Conservation (phyloP, 768 basidiomycete species). For the Auriscalpium vulgare region DNA sequence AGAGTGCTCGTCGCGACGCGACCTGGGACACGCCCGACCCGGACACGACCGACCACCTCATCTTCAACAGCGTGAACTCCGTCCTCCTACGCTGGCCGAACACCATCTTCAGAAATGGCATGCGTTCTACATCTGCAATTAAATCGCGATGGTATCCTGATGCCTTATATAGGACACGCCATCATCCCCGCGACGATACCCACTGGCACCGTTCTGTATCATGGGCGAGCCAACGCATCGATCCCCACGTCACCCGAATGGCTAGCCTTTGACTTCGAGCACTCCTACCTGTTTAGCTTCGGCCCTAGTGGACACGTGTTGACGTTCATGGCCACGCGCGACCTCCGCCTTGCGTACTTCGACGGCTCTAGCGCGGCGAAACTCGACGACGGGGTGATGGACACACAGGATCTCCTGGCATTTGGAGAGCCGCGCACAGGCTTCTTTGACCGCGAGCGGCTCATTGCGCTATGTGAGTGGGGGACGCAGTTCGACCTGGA, state of each 20-base stretch:
- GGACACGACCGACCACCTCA: slow-evolving; percentile 21
- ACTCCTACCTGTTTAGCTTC: slow-evolving; percentile 31
- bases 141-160: background rate
- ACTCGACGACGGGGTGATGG: background rate
- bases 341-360: slow-evolving; percentile 27
- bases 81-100: slow-evolving; percentile 32
- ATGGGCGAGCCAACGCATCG: slow-evolving; percentile 16
- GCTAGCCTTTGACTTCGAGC: slow-evolving; percentile 29
- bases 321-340: slow-evolving; percentile 17
- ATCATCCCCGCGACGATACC: slow-evolving; percentile 28
- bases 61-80: slow-evolving; percentile 26
- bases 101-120: slow-evolving; percentile 27
- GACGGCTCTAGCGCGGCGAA: slow-evolving; percentile 25
- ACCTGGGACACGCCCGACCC: slow-evolving; percentile 12
- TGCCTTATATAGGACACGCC: slow-evolving; percentile 19
- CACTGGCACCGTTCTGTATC: slow-evolving; percentile 30
- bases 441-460: slow-evolving; percentile 26
- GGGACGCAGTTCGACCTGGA: slow-evolving; percentile 33
- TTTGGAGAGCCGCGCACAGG: background rate
- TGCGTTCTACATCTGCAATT: background rate
- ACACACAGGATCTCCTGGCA: background rate
- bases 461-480: slow-evolving; percentile 36
- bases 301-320: background rate
- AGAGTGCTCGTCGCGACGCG: background rate
- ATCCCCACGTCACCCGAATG: slow-evolving; percentile 26